phyloP scores from a whole-genome alignment of 1,284 basidiomycete genomes.

The Fomitopsis pinicola region DNA sequence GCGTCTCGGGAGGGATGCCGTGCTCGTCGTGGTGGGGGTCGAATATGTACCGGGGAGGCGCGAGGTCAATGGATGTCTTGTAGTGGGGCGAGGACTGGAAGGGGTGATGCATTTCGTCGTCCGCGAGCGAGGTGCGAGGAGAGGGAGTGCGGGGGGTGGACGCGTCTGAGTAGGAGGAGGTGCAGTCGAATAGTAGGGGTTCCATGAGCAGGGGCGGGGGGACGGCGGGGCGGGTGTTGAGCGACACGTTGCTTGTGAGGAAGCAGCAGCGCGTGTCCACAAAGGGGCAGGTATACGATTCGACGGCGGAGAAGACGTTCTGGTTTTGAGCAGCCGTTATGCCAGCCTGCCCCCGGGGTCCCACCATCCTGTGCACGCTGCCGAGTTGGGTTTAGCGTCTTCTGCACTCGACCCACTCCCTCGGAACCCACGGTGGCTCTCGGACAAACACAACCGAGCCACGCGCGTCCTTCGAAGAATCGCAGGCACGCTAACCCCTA shows the following conservation, averaged over 20 bases:
- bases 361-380: conserved; percentile 6
- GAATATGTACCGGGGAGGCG: conserved; percentile 49
- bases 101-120: conserved; percentile 34
- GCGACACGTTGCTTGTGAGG: conserved; percentile 11
- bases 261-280: conserved; percentile 6
- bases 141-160: conserved; percentile 70
- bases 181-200: conserved; percentile 52
- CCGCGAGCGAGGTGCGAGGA: conserved; percentile 38
- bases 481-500: conserved; percentile 7
- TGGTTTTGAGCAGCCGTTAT: conserved; percentile 1
- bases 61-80: conserved; percentile 38
- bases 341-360: conserved; percentile 7
- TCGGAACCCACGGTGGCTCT: conserved; percentile 5
- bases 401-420: conserved; percentile 1
- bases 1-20: conserved; percentile 33
- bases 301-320: neutral
- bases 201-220: conserved; percentile 41
- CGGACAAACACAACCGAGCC: conserved; percentile 9
- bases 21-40: conserved; percentile 39
- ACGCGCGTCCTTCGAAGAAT: conserved; percentile 6
- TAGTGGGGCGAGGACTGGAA: conserved; percentile 36
- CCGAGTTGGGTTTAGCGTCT: conserved; percentile 8
- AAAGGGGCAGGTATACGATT: neutral
- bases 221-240: conserved; percentile 3
- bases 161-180: conserved; percentile 58